A percentile compares a stretch with the other conserved stretches of the same genome.
phyloP scores from a whole-genome alignment of 768 basidiomycete species.

The Butyriboletus loyo region DNA sequence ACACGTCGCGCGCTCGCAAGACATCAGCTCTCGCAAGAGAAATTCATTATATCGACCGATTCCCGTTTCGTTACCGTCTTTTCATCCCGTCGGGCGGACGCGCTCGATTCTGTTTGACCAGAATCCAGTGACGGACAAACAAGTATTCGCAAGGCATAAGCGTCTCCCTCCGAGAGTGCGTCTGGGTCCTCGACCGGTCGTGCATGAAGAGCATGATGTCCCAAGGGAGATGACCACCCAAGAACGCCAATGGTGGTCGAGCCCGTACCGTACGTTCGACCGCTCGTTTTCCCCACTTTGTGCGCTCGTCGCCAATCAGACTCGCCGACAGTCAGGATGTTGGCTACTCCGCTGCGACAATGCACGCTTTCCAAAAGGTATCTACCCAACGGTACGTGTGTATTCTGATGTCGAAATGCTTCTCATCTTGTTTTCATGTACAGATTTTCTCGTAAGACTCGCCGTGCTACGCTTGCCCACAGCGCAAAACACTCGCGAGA shows the following conservation, averaged over 20 bases:
- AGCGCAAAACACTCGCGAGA: constrained; percentile 26
- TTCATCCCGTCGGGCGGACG: constrained; percentile 40
- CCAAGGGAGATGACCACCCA: constrained; percentile 58
- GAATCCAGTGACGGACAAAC: constrained; percentile 55
- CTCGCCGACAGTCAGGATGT: constrained; percentile 58
- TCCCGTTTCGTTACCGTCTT: constrained; percentile 39
- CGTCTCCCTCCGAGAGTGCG: constrained; percentile 47
- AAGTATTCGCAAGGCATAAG: constrained; percentile 55
- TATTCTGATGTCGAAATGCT: neutral
- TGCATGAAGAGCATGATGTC: constrained; percentile 28
- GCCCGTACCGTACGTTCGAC: constrained; percentile 61
- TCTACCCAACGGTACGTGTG: constrained; percentile 54
- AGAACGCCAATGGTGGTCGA: constrained; percentile 69
- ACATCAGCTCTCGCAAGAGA: constrained; percentile 20
- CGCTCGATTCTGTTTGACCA: constrained; percentile 62
- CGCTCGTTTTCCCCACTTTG: neutral
- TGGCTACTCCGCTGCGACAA: constrained; percentile 58
- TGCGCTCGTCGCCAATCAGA: neutral
- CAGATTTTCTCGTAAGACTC: constrained; percentile 69
- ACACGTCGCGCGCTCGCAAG: constrained; percentile 8
- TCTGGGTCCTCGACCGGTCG: constrained; percentile 28
- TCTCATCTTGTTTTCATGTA: neutral
- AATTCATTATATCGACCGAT: constrained; percentile 35
- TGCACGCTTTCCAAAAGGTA: constrained; percentile 49
- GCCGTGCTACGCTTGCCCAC: constrained; percentile 45